These are phyloP conservation scores for Passiflora organensis DNA, from an alignment of 345 rosid genomes.

Conservation along the genomic window DNA sequence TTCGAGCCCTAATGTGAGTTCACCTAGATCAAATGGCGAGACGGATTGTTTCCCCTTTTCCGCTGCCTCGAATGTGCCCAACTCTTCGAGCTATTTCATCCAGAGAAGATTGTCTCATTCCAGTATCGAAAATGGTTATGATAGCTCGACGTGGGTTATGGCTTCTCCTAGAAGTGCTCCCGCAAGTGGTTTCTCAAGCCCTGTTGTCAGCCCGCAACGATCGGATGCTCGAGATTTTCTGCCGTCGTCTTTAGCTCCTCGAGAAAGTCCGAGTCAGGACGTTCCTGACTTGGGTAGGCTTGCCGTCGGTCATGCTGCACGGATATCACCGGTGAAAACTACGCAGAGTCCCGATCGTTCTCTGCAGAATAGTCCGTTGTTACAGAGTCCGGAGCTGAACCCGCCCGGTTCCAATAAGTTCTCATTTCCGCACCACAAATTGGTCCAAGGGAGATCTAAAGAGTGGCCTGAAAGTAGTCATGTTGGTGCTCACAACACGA, in stretches of 20 bases:
- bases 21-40: slow-evolving; percentile 29
- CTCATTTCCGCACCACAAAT: slow-evolving; percentile 18
- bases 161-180: slow-evolving; percentile 54
- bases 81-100: slow-evolving; percentile 16
- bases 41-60: no score
- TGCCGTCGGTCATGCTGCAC: slow-evolving; percentile 15
- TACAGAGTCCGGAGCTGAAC: slow-evolving; percentile 16
- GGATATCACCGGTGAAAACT: slow-evolving; percentile 19
- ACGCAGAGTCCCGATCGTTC: slow-evolving; percentile 28
- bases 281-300: no score
- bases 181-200: slow-evolving; percentile 44
- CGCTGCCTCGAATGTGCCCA: not conserved
- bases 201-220: slow-evolving; percentile 41
- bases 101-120: slow-evolving; percentile 25
- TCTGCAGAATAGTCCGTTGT: slow-evolving; percentile 22
- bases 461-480: slow-evolving; percentile 21
- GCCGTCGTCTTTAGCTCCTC: no score
- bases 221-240: slow-evolving; percentile 17
- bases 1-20: slow-evolving; percentile 47
- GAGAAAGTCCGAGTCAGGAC: no score
- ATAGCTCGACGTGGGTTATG: slow-evolving; percentile 25
- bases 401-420: no score
- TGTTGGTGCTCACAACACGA: slow-evolving; percentile 35
- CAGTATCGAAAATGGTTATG: slow-evolving; percentile 20
- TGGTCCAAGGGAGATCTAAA: slow-evolving; percentile 21